Conservation (phyloP, 768 basidiomycete species). For the Leccinum disarticulatum region DNA sequence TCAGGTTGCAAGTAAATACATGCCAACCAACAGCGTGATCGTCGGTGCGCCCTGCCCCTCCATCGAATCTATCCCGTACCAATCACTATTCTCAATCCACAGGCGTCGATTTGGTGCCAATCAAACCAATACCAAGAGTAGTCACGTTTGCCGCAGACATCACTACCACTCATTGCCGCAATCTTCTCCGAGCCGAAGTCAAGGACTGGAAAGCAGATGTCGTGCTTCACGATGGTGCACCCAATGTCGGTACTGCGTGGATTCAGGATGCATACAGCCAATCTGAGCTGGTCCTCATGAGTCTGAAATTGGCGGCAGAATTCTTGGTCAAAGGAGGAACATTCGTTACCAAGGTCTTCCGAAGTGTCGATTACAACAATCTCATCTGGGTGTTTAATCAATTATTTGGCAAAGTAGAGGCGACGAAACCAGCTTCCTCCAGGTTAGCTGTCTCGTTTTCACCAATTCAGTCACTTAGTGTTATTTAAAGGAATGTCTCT, state of each 20-base stretch:
- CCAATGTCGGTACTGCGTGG: slow-evolving; percentile 99
- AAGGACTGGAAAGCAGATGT: slow-evolving; percentile 99
- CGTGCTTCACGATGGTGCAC: slow-evolving; percentile 97
- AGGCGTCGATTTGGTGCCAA: slow-evolving; percentile 96
- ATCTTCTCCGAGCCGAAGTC: slow-evolving; percentile 79
- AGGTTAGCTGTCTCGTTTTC: slow-evolving; percentile 50
- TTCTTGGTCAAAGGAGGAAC: slow-evolving; percentile 92
- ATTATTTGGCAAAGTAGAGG: slow-evolving; percentile 94
- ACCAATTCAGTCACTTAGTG: background rate
- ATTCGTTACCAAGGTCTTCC: slow-evolving; percentile 98
- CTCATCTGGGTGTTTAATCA: slow-evolving; percentile 99
- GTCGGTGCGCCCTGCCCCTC: slow-evolving; percentile 56
- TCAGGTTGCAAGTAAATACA: slow-evolving; percentile 97
- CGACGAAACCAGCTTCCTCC: slow-evolving; percentile 97
- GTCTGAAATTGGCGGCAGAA: slow-evolving; percentile 91
- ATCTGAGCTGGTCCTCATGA: slow-evolving; percentile 94
- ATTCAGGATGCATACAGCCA: slow-evolving; percentile 98
- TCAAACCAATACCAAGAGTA: slow-evolving; percentile 92
- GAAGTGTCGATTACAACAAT: slow-evolving; percentile 97
- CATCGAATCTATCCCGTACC: slow-evolving; percentile 6
- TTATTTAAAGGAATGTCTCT: slow-evolving; percentile 79
- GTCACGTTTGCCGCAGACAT: slow-evolving; percentile 93
- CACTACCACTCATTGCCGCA: slow-evolving; percentile 88
- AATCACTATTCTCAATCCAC: slow-evolving; percentile 6
- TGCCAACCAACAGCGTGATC: slow-evolving; percentile 90